Conservation (phyloP, 345 rosid species). For the Gynandropsis gynandra region DNA sequence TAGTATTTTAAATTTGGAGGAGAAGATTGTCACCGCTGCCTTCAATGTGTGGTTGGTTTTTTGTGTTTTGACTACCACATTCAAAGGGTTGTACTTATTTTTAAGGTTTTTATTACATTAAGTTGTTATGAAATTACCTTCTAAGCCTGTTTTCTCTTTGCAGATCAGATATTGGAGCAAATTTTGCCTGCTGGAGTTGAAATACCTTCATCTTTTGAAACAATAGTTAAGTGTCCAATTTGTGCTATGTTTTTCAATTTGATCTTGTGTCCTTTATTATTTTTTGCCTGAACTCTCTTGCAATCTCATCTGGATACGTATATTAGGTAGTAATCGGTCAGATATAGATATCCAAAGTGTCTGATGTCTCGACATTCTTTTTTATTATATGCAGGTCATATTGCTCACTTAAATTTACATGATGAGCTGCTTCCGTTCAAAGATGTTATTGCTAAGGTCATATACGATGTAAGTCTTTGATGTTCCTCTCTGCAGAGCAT, state of each 20-base stretch:
- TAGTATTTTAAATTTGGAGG: not conserved
- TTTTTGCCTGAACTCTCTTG: not conserved
- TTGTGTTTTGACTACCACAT: not conserved
- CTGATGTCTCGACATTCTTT: conserved; percentile 17
- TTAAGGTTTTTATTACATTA: no score
- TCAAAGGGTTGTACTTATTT: no score
- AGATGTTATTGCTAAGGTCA: conserved; percentile 83
- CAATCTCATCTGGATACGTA: not conserved
- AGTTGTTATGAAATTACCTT: conserved; percentile 14
- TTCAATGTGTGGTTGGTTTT: not conserved
- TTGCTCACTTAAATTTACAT: conserved; percentile 91
- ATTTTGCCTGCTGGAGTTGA: conserved; percentile 82
- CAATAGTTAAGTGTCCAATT: conserved; percentile 67
- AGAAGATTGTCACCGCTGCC: not conserved
- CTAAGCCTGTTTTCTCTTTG: conserved; percentile 15
- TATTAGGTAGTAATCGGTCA: no score
- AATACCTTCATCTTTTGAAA: conserved; percentile 92
- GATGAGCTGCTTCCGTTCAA: conserved; percentile 75
- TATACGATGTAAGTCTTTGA: conserved; percentile 62
- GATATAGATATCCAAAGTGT: not conserved
- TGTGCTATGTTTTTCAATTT: conserved; percentile 5
- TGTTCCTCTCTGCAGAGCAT: conserved; percentile 14
- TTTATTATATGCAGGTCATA: conserved; percentile 60
- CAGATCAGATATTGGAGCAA: conserved; percentile 86
- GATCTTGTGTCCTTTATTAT: not conserved